Percentiles rank a stretch among this genome's conserved stretches.
Evolutionary conservation across 441 rosid genomes (phyloP).

Genomic region (Bruguiera hainesii): DNA sequence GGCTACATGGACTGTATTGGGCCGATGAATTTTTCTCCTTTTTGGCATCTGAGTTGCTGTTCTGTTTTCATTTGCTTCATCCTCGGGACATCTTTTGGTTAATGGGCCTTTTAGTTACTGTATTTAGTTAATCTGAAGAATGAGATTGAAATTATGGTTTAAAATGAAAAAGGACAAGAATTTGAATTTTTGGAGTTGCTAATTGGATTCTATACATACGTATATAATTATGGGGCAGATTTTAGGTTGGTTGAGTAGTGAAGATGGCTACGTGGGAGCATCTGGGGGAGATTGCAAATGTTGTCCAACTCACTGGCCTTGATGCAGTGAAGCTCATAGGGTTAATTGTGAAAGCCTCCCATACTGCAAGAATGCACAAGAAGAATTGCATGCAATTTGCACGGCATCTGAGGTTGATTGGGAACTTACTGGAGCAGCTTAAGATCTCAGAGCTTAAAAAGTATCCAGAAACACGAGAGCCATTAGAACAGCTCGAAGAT

Average conservation of each 20-base stretch:
- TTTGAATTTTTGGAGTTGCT: not conserved
- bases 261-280: slow-evolving; percentile 75
- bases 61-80: no score
- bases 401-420: slow-evolving; percentile 81
- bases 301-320: slow-evolving; percentile 76
- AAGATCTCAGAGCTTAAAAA: slow-evolving; percentile 78
- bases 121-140: not conserved
- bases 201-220: not conserved
- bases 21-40: no score
- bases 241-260: slow-evolving; percentile 4
- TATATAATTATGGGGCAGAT: slow-evolving; percentile 3
- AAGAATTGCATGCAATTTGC: slow-evolving; percentile 92
- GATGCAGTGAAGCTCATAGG: slow-evolving; percentile 85
- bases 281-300: slow-evolving; percentile 68
- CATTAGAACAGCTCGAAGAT: slow-evolving; percentile 89
- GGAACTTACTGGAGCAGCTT: slow-evolving; percentile 82
- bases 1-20: no score
- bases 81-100: no score
- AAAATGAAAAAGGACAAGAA: not conserved
- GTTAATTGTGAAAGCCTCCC: slow-evolving; percentile 76
- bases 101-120: no score
- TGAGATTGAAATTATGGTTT: not conserved
- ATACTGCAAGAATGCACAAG: slow-evolving; percentile 91
- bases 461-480: slow-evolving; percentile 76
- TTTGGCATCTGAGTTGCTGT: no score